Percentiles rank a stretch among this genome's conserved stretches.
phyloP scores from a whole-genome alignment of 129 eudicot genomes.

The Centrapalus pauciflorus region DNA sequence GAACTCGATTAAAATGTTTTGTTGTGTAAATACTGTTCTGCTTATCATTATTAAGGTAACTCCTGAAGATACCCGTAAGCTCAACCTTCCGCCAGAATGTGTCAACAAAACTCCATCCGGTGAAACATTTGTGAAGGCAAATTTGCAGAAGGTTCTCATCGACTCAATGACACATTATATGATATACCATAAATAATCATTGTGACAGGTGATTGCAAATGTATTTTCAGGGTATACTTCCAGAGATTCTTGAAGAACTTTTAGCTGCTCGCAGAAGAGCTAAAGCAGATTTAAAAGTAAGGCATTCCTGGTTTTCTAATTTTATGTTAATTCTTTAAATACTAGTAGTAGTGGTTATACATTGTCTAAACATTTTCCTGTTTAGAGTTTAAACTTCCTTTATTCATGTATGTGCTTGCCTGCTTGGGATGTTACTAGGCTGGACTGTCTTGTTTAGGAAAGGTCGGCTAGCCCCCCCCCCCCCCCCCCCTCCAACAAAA shows the following conservation, averaged over 20 bases:
- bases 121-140: conserved; percentile 85
- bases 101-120: conserved; percentile 94
- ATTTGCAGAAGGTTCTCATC: conserved; percentile 73
- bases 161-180: neutral
- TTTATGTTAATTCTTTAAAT: neutral
- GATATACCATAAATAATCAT: neutral
- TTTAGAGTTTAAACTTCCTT: neutral
- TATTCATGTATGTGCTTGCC: neutral
- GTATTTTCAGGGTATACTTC: conserved; percentile 91
- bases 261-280: conserved; percentile 97
- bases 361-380: neutral
- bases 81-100: conserved; percentile 83
- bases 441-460: neutral
- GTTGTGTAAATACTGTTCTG: conserved; percentile 7
- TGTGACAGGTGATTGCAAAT: conserved; percentile 4
- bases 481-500: too few relatives aligned
- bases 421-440: neutral
- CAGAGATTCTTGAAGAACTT: conserved; percentile 98
- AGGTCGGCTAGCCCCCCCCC: too few relatives aligned
- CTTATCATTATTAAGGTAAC: conserved; percentile 57
- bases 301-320: neutral
- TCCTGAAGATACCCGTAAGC: conserved; percentile 73
- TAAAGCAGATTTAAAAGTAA: conserved; percentile 91
- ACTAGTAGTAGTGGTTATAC: neutral
- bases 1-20: conserved; percentile 6